Percentiles rank a stretch among this genome's conserved stretches.
phyloP scores from a whole-genome alignment of 202 grass and related monocot genomes.

The Musa balbisiana region DNA sequence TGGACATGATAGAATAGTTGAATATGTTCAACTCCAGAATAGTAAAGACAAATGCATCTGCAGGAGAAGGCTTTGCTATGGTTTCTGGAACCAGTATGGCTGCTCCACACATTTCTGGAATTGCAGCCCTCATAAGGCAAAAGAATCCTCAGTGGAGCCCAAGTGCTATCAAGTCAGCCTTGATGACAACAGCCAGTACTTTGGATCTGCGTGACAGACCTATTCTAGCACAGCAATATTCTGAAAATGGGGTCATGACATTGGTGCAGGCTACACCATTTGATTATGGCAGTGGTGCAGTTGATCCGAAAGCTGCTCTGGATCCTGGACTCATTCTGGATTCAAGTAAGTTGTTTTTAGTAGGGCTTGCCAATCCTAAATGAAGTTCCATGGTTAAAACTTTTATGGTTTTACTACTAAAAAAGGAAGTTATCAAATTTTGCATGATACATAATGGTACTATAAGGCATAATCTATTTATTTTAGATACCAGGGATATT shows the following conservation, averaged over 20 bases:
- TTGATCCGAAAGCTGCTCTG: slow-evolving; percentile 81
- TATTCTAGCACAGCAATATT: slow-evolving; percentile 76
- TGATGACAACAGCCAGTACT: slow-evolving; percentile 89
- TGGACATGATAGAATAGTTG: not conserved
- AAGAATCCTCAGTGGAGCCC: slow-evolving; percentile 95
- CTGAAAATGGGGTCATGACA: slow-evolving; percentile 61
- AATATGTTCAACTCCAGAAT: slow-evolving; percentile 2
- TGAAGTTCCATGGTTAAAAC: not conserved
- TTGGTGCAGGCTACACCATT: slow-evolving; percentile 71
- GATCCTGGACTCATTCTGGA: slow-evolving; percentile 93
- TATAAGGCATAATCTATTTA: too few species aligned
- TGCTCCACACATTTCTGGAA: slow-evolving; percentile 88
- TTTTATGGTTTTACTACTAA: too few species aligned
- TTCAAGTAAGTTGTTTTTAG: slow-evolving; percentile 48
- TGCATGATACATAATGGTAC: too few species aligned
- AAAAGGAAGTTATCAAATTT: not conserved
- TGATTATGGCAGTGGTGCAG: slow-evolving; percentile 92
- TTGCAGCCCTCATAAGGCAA: slow-evolving; percentile 93
- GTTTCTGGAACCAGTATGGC: slow-evolving; percentile 99
- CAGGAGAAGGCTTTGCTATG: slow-evolving; percentile 98
- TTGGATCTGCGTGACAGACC: slow-evolving; percentile 66
- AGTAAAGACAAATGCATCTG: not conserved
- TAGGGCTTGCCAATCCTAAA: not conserved
- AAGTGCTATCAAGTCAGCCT: slow-evolving; percentile 84
- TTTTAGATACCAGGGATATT: too few species aligned